Base-by-base conservation (phyloP, 2,329 filamentous ascomycete species). In the Fusarium burgessii region DNA sequence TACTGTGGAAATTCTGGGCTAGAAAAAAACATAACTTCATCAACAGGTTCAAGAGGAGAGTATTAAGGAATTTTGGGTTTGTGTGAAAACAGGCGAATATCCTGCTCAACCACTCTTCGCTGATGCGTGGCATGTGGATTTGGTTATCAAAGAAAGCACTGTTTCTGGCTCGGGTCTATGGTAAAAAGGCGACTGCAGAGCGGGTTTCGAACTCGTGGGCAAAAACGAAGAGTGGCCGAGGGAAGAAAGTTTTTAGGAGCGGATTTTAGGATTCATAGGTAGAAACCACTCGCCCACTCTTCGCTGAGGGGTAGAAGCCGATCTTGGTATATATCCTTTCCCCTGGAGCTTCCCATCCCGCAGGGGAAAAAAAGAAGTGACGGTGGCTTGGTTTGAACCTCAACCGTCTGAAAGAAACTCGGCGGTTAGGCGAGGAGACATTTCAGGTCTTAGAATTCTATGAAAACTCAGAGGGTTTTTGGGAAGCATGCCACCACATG, bases 241-340 rank as follows among this genome's bases (percentile, higher is more conserved):
- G 50, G 32, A 40, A 35, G 50, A 50, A 25, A n/a, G 10, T 12
- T 57, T 36, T 40, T 36, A 65, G 50, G 60, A 25, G 27, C 33
- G 33, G 33, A 18, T 43, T 49, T 29, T 17, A 58, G 43, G 32
- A 12, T 58, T 54, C 23, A n/a, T 40, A 66, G 47, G 63, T 54
- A 54, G 63, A 51, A 47, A 43, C 63, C 42, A 42, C 47, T 66
- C 47, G 55, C 23, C 62, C 62, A 66, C 64, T 67, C 64, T 40
- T 67, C 62, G 41, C n/a, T 46, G 33, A 25, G 20, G n/a, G 47
- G 35, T 38, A 15, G 23, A 40, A 36, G 32, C 18, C 29, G 41
- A 40, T 23, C 25, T 36, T 29, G 13, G 17, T 59, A 66, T 59
- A 52, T 59, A 2, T 23, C 9, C 25, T 33, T 41, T 23, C 14